Evolutionary conservation across 2,329 filamentous ascomycete species (phyloP).

Genomic region (Fusarium euwallaceae): DNA sequence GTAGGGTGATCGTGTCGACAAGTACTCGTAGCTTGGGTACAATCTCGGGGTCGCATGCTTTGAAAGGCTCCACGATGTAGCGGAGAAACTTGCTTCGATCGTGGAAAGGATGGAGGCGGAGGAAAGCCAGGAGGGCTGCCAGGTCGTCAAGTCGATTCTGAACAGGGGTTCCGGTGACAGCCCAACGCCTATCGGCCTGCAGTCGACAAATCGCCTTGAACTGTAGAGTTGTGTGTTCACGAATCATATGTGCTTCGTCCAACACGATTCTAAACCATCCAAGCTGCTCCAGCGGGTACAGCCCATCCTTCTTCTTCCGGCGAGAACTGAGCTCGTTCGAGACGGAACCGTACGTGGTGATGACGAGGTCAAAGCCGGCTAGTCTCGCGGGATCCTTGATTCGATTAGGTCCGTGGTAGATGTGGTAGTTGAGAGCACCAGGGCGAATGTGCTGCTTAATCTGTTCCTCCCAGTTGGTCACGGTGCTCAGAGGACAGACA

Average conservation of each 20-base stretch:
- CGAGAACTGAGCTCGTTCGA: slow-evolving; percentile 81
- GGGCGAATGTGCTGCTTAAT: slow-evolving; percentile 83
- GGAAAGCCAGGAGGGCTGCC: slow-evolving; percentile 86
- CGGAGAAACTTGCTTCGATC: slow-evolving; percentile 81
- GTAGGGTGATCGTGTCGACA: slow-evolving; percentile 93
- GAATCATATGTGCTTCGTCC: slow-evolving; percentile 95
- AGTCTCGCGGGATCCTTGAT: slow-evolving; percentile 77
- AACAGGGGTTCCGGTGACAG: slow-evolving; percentile 95
- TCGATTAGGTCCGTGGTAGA: slow-evolving; percentile 88
- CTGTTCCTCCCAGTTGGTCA: slow-evolving; percentile 95
- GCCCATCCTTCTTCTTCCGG: slow-evolving; percentile 69
- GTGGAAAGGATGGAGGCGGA: slow-evolving; percentile 88
- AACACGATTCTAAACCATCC: slow-evolving; percentile 95
- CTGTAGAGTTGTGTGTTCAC: slow-evolving; percentile 83
- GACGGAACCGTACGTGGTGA: slow-evolving; percentile 93
- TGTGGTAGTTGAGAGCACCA: slow-evolving; percentile 76
- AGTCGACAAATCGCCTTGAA: slow-evolving; percentile 88
- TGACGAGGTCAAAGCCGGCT: slow-evolving; percentile 82
- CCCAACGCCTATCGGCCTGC: slow-evolving; percentile 88
- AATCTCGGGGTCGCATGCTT: slow-evolving; percentile 85
- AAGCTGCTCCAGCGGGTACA: slow-evolving; percentile 78
- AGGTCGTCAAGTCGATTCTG: slow-evolving; percentile 95
- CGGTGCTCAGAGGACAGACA: slow-evolving; percentile 89
- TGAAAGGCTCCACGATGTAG: slow-evolving; percentile 88
- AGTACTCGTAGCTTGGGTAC: slow-evolving; percentile 88